Evolutionary conservation across 2,329 filamentous ascomycete genomes (phyloP), one percentile per base, ranked within the genome.

Genomic region (Sarocladiaceae sp.): DNA sequence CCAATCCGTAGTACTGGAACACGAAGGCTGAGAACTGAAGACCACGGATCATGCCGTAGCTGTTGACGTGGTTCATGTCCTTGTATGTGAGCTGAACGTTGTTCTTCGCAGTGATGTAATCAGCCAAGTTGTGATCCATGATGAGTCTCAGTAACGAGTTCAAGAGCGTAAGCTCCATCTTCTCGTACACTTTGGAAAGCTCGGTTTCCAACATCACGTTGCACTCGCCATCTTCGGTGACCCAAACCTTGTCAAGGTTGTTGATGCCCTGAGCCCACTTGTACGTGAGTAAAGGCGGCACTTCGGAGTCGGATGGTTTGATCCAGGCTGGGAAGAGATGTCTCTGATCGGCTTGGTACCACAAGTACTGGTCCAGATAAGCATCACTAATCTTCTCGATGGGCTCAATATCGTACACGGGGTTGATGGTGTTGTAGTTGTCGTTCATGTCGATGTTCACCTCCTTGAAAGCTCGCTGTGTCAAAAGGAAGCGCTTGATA

Each of bases 241-340:
- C 87, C 93, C 93, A 98, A 21, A 98, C 90, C 53, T 88, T 87
- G 56, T 89, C 86, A 37, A 98, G 72, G 59, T 98, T 98, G 73
- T 98, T 98, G 73, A 98, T 97, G 42, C 93, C 93, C 62, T 98
- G 94, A 1, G 93, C 90, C 94, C 94, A 98, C 66, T 98, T 98
- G 74, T 98, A 98, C 0, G 88, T 87, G 48, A 98, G 69, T 13
- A 98, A 72, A 20, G 93, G 93, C 2, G 94, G 93, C 1, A 98
- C 93, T 64, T 98, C 94, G 0, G 91, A 95, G 61, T 98, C 93
- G 1, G 93, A 97, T 6, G 93, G 93, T 71, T 98, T 98, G 69
- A 98, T 96, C 93, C 93, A 98, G 15, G 88, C 86, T 2, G 93
- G 93, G 74, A 98, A 98, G 34, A 98, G 74, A 62, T 97, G 90